Evolutionary conservation across 2,329 filamentous ascomycete genomes (phyloP), one percentile per base, ranked within the genome.

Genomic region (Colletotrichum melonis): DNA sequence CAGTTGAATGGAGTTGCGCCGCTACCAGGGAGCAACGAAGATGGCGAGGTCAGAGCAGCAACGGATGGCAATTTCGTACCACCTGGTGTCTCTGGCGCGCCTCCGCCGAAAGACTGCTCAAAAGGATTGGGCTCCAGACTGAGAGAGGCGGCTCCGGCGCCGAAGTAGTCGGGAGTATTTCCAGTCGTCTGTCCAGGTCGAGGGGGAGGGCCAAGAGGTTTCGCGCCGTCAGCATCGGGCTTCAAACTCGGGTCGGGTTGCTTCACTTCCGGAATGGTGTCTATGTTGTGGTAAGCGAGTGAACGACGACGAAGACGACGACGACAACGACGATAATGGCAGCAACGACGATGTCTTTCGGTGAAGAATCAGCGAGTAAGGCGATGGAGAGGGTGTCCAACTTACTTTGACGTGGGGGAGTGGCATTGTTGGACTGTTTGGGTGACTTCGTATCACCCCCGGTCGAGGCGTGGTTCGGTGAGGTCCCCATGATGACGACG

Each of bases 41-140:
- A 95, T 7, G 97, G 96, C 59, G 97, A 98, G 28, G 97, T 97
- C 78, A 99, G 89, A 75, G 95, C 90, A 59, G 95, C 95, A 77
- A 98, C 95, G 19, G 95, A 94, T 63, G 97, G 97, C 75, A 99
- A 87, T 79, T 98, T 92, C 72, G 91, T 92, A 76, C 90, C 93
- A 77, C 94, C 94, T 19, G 96, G 95, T 38, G 96, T 97, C 82
- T 97, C 94, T 77, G 91, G 89, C 28, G 88, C 84, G 74, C 88
- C 85, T 63, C 86, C 86, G 77, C 90, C 92, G 81, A 99, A 99
- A 7, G 96, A 98, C 84, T 97, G 94, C 82, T 98, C 97, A 80
- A 99, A 98, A 9, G 97, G 96, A 83, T 99, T 98, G 73, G 95
- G 95, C 86, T 98, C 97, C 82, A 93, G 90, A 78, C 90, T 92